Base-by-base conservation (phyloP, 192 early-diverging fungal species). In the Cladochytrium replicatum region DNA sequence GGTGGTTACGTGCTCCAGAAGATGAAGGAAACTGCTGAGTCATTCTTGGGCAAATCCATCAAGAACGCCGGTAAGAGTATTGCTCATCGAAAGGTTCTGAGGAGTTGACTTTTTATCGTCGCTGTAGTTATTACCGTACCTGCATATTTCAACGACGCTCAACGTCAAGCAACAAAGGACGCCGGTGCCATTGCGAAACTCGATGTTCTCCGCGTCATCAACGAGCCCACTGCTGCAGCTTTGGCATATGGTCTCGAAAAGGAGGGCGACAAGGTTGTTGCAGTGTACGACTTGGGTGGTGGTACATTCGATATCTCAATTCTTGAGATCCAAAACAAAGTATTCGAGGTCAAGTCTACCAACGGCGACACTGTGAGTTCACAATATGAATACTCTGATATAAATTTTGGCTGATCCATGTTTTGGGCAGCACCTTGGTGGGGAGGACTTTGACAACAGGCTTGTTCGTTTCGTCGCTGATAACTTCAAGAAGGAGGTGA, bases 261-360 rank as follows among this genome's bases (percentile, higher is more conserved):
- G 54, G 56, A 67, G 21, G 84, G 78, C 29, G 91, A 95, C 74
- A 86, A 86, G 66, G 66, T 89, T 24, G 82, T 97, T 42, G 91
- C 89, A 24, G 94, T 97, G 28, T 97, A 90, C 72, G 93, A 97
- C 80, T 72, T 97, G 32, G 93, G 93, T 41, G 93, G 93, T 70
- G 93, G 93, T 60, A 97, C 93, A n/a, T 97, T 97, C 61, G 93
- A 97, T 91, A 85, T 97, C 68, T 94, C 91, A 34, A 85, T 97
- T 48, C 74, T 97, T n/a, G 91, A 93, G 65, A 95, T 97, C 51
- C 89, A 95, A 52, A 88, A 91, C 61, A 91, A 91, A 56, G 93
- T 97, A 11, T 97, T 97, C 52, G 93, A 97, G 68, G 93, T 97
- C 64, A 93, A 93, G 75, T 91, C 89, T 30, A 97, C 93, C 56